Evolutionary conservation across 306 rosid species (phyloP).

Genomic region (Citrullus amarus): DNA sequence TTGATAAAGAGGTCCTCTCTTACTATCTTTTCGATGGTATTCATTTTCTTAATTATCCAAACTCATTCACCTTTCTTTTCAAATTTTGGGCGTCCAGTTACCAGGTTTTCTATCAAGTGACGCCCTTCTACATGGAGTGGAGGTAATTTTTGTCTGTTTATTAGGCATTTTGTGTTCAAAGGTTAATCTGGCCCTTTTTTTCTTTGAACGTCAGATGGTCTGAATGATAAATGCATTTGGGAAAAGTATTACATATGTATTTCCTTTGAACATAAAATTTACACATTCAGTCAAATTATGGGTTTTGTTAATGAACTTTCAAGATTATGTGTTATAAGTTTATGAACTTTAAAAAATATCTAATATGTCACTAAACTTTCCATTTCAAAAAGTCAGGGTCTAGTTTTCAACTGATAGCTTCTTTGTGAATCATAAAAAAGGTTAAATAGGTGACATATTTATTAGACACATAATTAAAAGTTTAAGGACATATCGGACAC

Average conservation of each 20-base stretch:
- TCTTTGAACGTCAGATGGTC: not conserved
- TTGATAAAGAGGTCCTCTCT: constrained; percentile 67
- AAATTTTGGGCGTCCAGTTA: constrained; percentile 42
- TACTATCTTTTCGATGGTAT: not conserved
- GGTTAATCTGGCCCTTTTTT: not conserved
- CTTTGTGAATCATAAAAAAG: not conserved
- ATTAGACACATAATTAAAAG: not conserved
- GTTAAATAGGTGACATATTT: not conserved
- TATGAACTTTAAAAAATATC: not conserved
- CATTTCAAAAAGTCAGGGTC: not conserved
- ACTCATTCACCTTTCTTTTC: not conserved
- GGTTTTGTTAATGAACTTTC: not conserved
- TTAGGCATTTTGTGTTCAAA: not conserved
- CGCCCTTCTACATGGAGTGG: constrained; percentile 97
- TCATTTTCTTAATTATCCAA: not conserved
- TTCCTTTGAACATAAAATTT: not conserved
- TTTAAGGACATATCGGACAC: not conserved
- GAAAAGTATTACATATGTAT: not conserved
- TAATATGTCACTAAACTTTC: not conserved
- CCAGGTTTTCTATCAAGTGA: constrained; percentile 81
- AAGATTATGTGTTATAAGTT: not conserved
- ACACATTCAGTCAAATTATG: not conserved
- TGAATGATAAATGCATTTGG: not conserved
- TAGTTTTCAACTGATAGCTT: not conserved
- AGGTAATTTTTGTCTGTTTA: constrained; percentile 35